phyloP scores from a whole-genome alignment of 352 stramenopile species.

The Peronospora destructor region DNA sequence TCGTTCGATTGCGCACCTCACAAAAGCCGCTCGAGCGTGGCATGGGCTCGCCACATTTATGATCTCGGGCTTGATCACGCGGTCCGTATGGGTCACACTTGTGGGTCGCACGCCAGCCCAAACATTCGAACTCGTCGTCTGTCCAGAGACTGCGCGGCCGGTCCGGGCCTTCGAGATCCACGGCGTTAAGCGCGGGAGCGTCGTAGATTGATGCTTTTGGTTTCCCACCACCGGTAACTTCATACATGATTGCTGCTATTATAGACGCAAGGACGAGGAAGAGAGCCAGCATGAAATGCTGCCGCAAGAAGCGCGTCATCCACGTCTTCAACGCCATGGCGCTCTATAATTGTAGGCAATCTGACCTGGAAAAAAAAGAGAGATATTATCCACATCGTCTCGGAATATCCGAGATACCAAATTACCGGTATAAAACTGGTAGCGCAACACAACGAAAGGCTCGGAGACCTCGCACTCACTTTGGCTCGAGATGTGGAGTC shows the following conservation, averaged over 20 bases:
- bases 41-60: slow-evolving; percentile 37
- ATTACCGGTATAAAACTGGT: slow-evolving; percentile 2
- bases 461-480: slow-evolving; percentile 20
- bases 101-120: slow-evolving; percentile 65
- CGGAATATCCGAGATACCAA: background rate
- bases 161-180: slow-evolving; percentile 36
- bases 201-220: slow-evolving; percentile 33
- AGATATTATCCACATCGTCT: background rate
- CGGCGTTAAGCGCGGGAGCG: slow-evolving; percentile 33
- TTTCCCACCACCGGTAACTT: slow-evolving; percentile 43
- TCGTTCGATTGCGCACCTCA: slow-evolving; percentile 60
- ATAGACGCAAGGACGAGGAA: slow-evolving; percentile 38
- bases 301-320: slow-evolving; percentile 30
- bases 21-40: slow-evolving; percentile 55
- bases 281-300: slow-evolving; percentile 34
- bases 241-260: slow-evolving; percentile 48
- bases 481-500: slow-evolving; percentile 18
- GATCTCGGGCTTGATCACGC: slow-evolving; percentile 37
- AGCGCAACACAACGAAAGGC: slow-evolving; percentile 10
- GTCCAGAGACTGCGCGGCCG: slow-evolving; percentile 35
- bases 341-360: background rate
- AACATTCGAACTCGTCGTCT: slow-evolving; percentile 61
- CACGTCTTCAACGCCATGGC: slow-evolving; percentile 23
- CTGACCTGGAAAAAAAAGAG: too few relatives aligned
- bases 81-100: slow-evolving; percentile 52